These are phyloP conservation scores for Aspergillus kassunensis DNA, from an alignment of 495 filamentous ascomycete genomes.

Conservation along the genomic window DNA sequence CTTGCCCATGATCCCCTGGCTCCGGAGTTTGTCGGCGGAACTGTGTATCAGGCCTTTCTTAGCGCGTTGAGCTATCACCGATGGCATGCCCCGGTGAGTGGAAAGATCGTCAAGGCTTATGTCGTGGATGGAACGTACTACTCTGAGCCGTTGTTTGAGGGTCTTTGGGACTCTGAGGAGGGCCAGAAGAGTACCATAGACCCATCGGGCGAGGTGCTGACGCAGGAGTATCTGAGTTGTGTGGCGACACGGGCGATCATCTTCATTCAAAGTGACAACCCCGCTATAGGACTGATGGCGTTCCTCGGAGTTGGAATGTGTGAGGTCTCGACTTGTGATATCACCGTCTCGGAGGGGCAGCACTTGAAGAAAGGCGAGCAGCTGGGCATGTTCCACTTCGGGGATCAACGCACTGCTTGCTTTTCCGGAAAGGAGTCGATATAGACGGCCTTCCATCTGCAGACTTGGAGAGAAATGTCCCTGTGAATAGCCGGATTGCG, in stretches of 20 bases:
- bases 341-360: conserved; percentile 57
- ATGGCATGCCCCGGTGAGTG: conserved; percentile 64
- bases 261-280: conserved; percentile 62
- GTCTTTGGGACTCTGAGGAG: conserved; percentile 33
- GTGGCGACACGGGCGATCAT: conserved; percentile 58
- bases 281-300: conserved; percentile 58
- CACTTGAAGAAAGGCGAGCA: conserved; percentile 44
- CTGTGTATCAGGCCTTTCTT: conserved; percentile 66
- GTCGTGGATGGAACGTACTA: conserved; percentile 65
- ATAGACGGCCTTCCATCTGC: conserved; percentile 46
- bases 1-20: conserved; percentile 50
- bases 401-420: conserved; percentile 54
- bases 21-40: conserved; percentile 53
- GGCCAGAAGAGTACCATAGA: conserved; percentile 33
- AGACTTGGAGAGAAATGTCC: conserved; percentile 49
- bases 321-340: conserved; percentile 64
- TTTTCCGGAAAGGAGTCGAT: conserved; percentile 41
- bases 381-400: conserved; percentile 42
- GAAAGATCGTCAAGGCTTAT: conserved; percentile 51
- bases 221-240: conserved; percentile 52
- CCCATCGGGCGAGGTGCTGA: conserved; percentile 53
- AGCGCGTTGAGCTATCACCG: conserved; percentile 64
- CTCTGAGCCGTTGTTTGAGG: conserved; percentile 56
- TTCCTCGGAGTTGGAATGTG: conserved; percentile 64
- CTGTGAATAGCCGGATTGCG: conserved; percentile 52